Evolutionary conservation across 208 protist species (phyloP).

Genomic region (Entamoeba invadens): DNA sequence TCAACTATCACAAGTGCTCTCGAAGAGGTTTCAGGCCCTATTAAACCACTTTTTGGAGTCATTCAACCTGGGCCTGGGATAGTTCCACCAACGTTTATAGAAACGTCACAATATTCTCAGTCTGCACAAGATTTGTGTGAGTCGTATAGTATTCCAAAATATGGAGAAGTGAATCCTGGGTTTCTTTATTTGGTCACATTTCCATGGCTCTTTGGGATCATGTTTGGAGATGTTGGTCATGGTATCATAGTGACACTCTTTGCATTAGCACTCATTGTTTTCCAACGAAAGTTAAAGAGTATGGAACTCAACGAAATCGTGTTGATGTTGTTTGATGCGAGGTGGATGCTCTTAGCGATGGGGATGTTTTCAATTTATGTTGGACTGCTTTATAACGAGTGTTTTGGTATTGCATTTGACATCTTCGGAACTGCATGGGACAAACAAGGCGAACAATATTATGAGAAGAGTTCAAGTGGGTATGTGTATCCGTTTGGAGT

Average conservation of each 20-base stretch:
- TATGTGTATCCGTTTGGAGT: conserved; percentile 17
- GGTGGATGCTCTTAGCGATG: conserved; percentile 50
- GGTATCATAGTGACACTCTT: conserved; percentile 45
- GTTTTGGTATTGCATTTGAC: conserved; percentile 34
- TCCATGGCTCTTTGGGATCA: conserved; percentile 97
- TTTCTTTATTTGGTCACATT: conserved; percentile 67
- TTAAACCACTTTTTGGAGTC: not conserved
- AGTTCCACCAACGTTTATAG: conserved; percentile 79
- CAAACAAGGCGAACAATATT: not conserved
- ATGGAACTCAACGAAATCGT: conserved; percentile 21
- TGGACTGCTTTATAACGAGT: conserved; percentile 49
- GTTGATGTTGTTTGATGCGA: conserved; percentile 24
- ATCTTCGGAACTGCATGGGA: conserved; percentile 22
- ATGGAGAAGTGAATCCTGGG: conserved; percentile 48
- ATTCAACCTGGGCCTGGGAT: not conserved
- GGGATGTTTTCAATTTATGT: conserved; percentile 35
- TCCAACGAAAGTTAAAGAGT: conserved; percentile 16
- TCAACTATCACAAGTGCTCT: not conserved
- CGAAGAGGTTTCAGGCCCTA: not conserved
- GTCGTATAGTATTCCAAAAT: conserved; percentile 77
- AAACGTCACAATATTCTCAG: conserved; percentile 78
- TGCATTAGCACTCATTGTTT: conserved; percentile 20
- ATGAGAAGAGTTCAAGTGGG: not conserved
- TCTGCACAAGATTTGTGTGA: conserved; percentile 89
- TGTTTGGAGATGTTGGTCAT: conserved; percentile 98